Base-by-base conservation (phyloP, 1,284 basidiomycete genomes). In the Pterulicium gracile region DNA sequence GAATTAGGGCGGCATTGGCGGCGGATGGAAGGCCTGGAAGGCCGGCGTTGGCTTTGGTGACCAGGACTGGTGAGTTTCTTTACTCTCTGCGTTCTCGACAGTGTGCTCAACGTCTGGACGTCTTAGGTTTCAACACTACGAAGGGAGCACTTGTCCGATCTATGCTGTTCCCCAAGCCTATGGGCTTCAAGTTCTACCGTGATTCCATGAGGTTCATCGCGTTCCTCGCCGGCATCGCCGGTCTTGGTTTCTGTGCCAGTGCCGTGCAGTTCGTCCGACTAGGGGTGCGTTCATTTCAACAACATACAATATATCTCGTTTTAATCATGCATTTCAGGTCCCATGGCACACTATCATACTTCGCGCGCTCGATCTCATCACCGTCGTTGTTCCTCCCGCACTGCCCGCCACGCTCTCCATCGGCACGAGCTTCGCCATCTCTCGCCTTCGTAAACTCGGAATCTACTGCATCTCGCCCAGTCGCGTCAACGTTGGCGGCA, bases 161-260 rank as follows among this genome's bases (percentile, higher is more conserved):
- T 0, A 99, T 99, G 96, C 72, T 99, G 14, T 99, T 96, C 69
- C 96, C 96, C 0, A 98, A 97, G 61, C 94, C 95, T 0, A 94
- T 98, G 57, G 95, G 94, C 0, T 94, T 91, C 75, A 93, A 95
- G 62, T 97, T 96, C 63, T 96, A 97, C 65, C 84, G 92, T 23
- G 96, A 99, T 65, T 98, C 95, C 4, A 90, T 98, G 60, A 80
- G 93, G 45, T 99, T 99, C 61, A 97, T 98, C 50, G 79, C 80
- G 34, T 93, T 98, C 14, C 76, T 99, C 13, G 85, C 90, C 13
- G 77, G 86, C 21, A 84, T 98, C 42, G 94, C 95, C 15, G 79
- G 79, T 10, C 61, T 96, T 20, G 95, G 94, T 7, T 95, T 96
- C 60, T 81, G 84, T 48, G 79, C 81, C 46, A 91, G 90, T 54